Percentiles rank a stretch among this genome's conserved stretches.
These are phyloP conservation scores for Thielaviopsis ethacetica DNA, from an alignment of 2,329 filamentous ascomycete genomes.

Conservation along the genomic window DNA sequence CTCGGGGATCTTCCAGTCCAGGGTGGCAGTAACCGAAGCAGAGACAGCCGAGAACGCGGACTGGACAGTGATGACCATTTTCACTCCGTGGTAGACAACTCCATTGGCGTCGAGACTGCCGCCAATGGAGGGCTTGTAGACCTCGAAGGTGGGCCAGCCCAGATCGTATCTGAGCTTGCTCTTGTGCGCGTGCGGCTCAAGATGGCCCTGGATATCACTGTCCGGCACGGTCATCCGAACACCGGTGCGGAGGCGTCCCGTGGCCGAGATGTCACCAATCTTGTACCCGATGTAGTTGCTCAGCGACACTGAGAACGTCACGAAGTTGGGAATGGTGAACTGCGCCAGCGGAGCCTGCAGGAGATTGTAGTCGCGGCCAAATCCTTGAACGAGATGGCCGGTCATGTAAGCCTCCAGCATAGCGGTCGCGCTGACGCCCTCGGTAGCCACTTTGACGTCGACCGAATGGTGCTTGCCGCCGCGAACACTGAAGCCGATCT, in stretches of 20 bases:
- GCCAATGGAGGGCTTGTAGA: background rate
- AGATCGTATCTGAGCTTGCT: background rate
- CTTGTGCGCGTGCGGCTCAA: background rate
- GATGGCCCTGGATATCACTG: constrained; percentile 1
- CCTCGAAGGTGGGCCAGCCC: background rate
- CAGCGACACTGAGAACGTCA: background rate
- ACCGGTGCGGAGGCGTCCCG: background rate
- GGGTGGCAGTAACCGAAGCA: background rate
- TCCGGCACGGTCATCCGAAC: constrained; percentile 9
- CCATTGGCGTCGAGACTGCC: constrained; percentile 1
- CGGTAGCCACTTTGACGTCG: background rate
- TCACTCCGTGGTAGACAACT: background rate
- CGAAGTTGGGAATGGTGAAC: background rate
- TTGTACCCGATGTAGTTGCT: constrained; percentile 6
- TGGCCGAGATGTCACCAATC: background rate
- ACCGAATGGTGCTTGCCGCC: background rate
- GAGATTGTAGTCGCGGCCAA: background rate
- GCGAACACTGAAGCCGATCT: background rate
- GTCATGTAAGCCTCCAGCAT: constrained; percentile 1
- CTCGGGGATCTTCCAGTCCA: constrained; percentile 3
- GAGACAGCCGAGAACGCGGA: background rate
- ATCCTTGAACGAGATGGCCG: background rate
- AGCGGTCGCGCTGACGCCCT: background rate
- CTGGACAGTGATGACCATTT: background rate
- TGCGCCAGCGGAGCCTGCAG: background rate